Evolutionary conservation across 495 filamentous ascomycete genomes (phyloP).

Genomic region (Aspergillus panamensis): DNA sequence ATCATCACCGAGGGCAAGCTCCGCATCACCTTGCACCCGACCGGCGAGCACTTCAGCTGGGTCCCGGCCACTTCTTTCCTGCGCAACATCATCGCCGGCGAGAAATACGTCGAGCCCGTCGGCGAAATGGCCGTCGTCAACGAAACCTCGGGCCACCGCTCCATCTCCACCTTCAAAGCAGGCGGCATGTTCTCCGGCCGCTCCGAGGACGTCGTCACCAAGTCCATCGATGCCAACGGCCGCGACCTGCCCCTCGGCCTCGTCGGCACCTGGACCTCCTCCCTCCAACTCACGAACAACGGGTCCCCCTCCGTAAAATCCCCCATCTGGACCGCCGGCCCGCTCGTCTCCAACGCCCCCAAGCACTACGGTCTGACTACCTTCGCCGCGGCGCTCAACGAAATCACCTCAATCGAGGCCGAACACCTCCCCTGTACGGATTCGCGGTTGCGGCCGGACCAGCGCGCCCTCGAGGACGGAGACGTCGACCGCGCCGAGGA

Average conservation of each 20-base stretch:
- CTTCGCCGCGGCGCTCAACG: constrained; percentile 84
- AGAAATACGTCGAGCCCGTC: constrained; percentile 97
- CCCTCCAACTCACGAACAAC: constrained; percentile 59
- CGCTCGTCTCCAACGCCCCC: constrained; percentile 68
- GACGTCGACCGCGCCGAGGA: constrained; percentile 80
- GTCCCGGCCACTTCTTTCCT: constrained; percentile 81
- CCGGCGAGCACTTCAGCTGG: constrained; percentile 79
- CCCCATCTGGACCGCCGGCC: constrained; percentile 71
- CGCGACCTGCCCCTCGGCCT: constrained; percentile 58
- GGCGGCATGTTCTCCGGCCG: constrained; percentile 96
- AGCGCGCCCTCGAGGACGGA: constrained; percentile 79
- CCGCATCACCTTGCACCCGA: constrained; percentile 65
- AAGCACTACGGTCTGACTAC: constrained; percentile 81
- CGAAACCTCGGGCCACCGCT: constrained; percentile 76
- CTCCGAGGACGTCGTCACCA: constrained; percentile 81
- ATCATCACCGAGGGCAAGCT: constrained; percentile 86
- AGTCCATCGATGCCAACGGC: constrained; percentile 63
- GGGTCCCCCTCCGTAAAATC: constrained; percentile 49
- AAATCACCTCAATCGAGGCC: constrained; percentile 77
- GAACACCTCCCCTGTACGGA: constrained; percentile 74
- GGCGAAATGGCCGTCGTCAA: constrained; percentile 78
- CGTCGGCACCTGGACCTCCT: constrained; percentile 78
- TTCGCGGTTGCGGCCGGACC: constrained; percentile 81
- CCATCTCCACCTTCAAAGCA: constrained; percentile 78
- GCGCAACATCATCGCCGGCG: constrained; percentile 93